Evolutionary conservation across 192 early-diverging fungal genomes (phyloP), one percentile per base, ranked within the genome.

Genomic region (Bifiguratus adelaidae): DNA sequence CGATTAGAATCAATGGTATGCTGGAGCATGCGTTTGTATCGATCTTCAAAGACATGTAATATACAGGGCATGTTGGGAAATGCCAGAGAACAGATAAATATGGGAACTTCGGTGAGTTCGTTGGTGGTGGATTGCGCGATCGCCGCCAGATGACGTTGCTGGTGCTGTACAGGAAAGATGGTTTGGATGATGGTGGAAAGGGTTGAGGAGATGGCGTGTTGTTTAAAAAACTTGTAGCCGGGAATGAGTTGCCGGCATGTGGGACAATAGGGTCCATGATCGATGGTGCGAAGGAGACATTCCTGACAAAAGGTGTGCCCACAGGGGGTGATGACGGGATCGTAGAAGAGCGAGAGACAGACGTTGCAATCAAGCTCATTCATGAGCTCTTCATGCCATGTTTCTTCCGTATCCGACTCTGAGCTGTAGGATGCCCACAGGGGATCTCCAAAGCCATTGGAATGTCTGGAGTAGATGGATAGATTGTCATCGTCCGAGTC

Each of bases 11-110:
- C 59, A 38, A 70, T 48, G 34, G 61, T 58, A n/a, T 61, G 55
- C 21, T 68, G 53, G 3, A 82, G 51, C 71, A 82, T 65, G 15
- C 60, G 53, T 6, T 68, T 46, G 42, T 80, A 82, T 38, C 67
- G 65, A 6, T 64, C 70, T 47, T 78, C 77, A 40, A 74, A 80
- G 24, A 82, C 53, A 47, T 80, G 65, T 35, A 82, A 55, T 30
- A 61, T 67, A 30, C 63, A 74, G 7, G 76, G 71, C 41, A 73
- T 63, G 4, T 56, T 48, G 11, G 80, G 75, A 28, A 80, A 70
- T 8, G 72, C 60, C 15, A 80, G 51, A 1, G 63, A 63, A 44
- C 57, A 67, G 40, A 76, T 52, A 59, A 82, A 78, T 0, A 82
- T 57, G 1, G 77, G 80, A n/a, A 47, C 24, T 30, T 34, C 37